Evolutionary conservation across 1,139 yeast genomes (phyloP).

Genomic region (Yamadazyma pseudoaaseri): DNA sequence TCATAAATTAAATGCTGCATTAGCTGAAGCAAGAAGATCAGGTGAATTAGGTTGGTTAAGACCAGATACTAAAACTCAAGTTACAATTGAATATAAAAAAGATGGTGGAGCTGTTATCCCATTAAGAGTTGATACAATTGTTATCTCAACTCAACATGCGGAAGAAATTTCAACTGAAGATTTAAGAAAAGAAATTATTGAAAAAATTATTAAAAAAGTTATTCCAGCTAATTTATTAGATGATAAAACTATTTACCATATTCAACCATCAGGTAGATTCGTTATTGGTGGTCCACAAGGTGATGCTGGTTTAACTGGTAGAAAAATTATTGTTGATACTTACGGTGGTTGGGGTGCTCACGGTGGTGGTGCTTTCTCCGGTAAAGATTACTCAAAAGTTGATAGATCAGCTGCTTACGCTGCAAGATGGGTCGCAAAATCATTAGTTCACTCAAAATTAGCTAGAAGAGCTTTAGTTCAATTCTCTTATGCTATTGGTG

Average conservation of each 20-base stretch:
- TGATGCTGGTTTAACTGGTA: conserved; percentile 99
- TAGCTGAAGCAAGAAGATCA: conserved; percentile 96
- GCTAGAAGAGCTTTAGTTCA: conserved; percentile 98
- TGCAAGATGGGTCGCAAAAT: conserved; percentile 99
- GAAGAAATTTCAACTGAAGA: conserved; percentile 93
- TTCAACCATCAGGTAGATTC: conserved; percentile 99
- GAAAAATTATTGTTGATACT: conserved; percentile 98
- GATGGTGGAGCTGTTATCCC: conserved; percentile 96
- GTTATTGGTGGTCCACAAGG: conserved; percentile 99
- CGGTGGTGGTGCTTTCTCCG: conserved; percentile 99
- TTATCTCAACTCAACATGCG: conserved; percentile 96
- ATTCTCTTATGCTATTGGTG: conserved; percentile 99
- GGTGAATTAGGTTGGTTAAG: conserved; percentile 95
- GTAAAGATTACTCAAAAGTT: conserved; percentile 99
- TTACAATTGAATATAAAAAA: conserved; percentile 91
- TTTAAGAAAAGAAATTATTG: conserved; percentile 71
- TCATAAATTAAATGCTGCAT: conserved; percentile 94
- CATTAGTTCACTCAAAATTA: conserved; percentile 89
- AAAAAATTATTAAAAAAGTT: conserved; percentile 85
- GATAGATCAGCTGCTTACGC: conserved; percentile 99
- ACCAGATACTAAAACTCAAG: conserved; percentile 99
- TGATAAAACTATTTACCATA: conserved; percentile 94
- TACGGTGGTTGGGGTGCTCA: conserved; percentile 99
- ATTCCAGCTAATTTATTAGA: conserved; percentile 89
- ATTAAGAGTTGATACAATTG: conserved; percentile 94